Evolutionary conservation across 495 filamentous ascomycete genomes (phyloP), one percentile per base, ranked within the genome.

Genomic region (Penicillium alfredii): DNA sequence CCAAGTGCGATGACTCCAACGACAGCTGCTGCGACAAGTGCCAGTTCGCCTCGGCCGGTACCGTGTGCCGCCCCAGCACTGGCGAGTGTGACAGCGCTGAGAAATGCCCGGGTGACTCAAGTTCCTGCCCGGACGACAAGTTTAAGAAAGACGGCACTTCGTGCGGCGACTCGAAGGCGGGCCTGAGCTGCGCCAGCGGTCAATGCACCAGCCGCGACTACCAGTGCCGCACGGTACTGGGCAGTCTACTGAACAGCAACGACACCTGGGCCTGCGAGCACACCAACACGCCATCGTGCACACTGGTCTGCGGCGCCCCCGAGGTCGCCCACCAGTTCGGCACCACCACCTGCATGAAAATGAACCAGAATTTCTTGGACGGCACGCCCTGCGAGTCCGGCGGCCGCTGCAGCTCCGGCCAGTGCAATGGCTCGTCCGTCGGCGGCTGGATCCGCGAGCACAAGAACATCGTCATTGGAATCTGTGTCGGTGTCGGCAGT

Each of bases 341-440:
- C 26, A 25, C 33, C 4, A 24, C 25, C 2, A 29, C 33, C 2
- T 51, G 71, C 69, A 24, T 94, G 80, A 57, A 83, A 78, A 55
- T 92, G 68, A 77, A 86, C 50, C 88, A 95, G 60, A 90, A 94
- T 58, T 97, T 93, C 65, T 69, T 98, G 24, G 93, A 98, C 54
- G 92, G 92, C 8, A 97, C 92, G 6, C 70, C 78, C 3, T 98
- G 92, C 58, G 74, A 80, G 33, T 80, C 86, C 14, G 86, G 86
- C 36, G 92, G 92, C 4, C 65, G 68, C 30, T 98, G 92, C 56
- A 53, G 44, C 21, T 88, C 88, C 40, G 86, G 86, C 6, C 58
- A 70, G 42, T 93, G 86, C 60, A 56, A 69, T 49, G 86, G 84
- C 23, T 68, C 76, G 4, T 73, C 68, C 10, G 64, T 78, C 0